Conservation (phyloP, 2,329 filamentous ascomycete genomes). For the Mollisia scopiformis region DNA sequence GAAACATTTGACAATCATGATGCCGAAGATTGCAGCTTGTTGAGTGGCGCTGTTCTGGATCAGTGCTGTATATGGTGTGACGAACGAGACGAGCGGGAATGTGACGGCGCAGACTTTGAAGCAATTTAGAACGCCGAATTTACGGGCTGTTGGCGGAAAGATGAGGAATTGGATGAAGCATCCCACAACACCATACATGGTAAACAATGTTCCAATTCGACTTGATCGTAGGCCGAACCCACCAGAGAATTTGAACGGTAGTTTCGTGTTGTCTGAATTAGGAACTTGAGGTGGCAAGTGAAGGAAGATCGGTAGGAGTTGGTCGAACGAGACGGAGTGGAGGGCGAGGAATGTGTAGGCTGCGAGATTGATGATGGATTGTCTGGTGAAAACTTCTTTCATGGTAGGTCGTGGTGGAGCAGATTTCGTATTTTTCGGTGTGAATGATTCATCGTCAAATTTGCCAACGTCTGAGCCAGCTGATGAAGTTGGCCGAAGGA, state of each 20-base stretch:
- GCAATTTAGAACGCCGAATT: constrained; percentile 75
- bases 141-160: constrained; percentile 77
- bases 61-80: constrained; percentile 81
- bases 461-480: constrained; percentile 31
- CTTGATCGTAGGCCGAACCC: constrained; percentile 77
- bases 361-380: constrained; percentile 75
- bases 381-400: constrained; percentile 70
- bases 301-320: constrained; percentile 85
- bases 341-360: constrained; percentile 81
- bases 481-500: constrained; percentile 46
- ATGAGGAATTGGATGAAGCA: constrained; percentile 84
- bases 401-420: constrained; percentile 44
- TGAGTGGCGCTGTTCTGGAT: constrained; percentile 51
- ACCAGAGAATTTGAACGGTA: constrained; percentile 81
- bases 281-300: constrained; percentile 67
- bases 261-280: constrained; percentile 56
- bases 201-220: constrained; percentile 84
- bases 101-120: constrained; percentile 67
- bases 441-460: constrained; percentile 26
- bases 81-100: constrained; percentile 76
- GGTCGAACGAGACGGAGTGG: constrained; percentile 84
- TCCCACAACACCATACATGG: constrained; percentile 76
- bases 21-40: constrained; percentile 61
- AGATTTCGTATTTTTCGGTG: constrained; percentile 34
- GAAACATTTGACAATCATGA: constrained; percentile 77